Evolutionary conservation across 495 filamentous ascomycete species (phyloP).

Genomic region (Penicillium samsonianum): DNA sequence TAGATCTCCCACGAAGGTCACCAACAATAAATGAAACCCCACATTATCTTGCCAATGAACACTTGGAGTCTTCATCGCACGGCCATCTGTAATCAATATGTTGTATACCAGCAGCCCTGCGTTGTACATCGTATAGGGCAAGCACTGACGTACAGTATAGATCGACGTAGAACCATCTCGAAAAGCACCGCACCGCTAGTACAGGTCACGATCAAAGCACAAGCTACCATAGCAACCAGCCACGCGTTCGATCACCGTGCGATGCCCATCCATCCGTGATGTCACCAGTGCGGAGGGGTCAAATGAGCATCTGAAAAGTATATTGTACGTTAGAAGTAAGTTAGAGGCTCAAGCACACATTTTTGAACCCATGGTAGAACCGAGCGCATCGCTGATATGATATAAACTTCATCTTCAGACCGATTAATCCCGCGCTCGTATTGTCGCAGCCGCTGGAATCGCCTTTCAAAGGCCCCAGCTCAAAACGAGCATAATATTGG

Average conservation of each 20-base stretch:
- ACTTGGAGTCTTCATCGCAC: not conserved
- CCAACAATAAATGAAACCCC: not conserved
- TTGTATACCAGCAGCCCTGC: not conserved
- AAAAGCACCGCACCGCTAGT: conserved; percentile 1
- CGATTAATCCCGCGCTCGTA: not conserved
- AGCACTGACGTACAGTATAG: conserved; percentile 1
- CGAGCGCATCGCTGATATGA: conserved; percentile 3
- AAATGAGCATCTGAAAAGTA: not conserved
- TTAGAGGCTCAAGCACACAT: not conserved
- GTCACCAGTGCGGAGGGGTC: not conserved
- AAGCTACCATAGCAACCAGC: conserved; percentile 6
- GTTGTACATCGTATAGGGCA: not conserved
- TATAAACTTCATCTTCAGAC: not conserved
- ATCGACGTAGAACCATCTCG: conserved; percentile 1
- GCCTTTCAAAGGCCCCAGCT: not conserved
- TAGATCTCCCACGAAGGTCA: not conserved
- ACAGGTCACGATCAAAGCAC: not conserved
- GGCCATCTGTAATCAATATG: not conserved
- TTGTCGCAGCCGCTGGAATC: not conserved
- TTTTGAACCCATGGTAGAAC: not conserved
- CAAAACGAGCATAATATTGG: conserved; percentile 1
- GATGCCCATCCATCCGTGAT: not conserved
- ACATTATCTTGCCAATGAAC: conserved; percentile 6
- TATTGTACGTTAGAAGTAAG: not conserved
- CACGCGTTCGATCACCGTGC: not conserved